These are phyloP conservation scores for Ceratocystiopsis sp. DNA, from an alignment of 2,329 filamentous ascomycete genomes.

Conservation along the genomic window DNA sequence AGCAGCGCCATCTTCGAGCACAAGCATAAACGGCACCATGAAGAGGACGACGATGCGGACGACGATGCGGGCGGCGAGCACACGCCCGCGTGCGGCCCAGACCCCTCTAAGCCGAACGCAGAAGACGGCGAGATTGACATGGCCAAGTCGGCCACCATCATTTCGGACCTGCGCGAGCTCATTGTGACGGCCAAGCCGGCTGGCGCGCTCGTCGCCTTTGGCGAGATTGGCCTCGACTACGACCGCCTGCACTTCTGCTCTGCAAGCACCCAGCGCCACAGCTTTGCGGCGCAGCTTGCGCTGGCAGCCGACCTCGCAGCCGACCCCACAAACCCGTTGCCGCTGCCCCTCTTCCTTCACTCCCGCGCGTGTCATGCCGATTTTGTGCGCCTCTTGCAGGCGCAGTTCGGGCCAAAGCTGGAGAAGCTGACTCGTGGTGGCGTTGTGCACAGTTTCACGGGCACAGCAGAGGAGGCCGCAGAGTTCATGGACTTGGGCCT, in stretches of 20 bases:
- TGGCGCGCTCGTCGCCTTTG: conserved; percentile 55
- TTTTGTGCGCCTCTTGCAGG: conserved; percentile 56
- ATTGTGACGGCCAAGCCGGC: conserved; percentile 38
- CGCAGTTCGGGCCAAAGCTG: conserved; percentile 37
- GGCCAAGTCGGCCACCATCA: conserved; percentile 28
- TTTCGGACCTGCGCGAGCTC: conserved; percentile 45
- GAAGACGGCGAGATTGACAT: conserved; percentile 28
- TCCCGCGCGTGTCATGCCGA: conserved; percentile 74
- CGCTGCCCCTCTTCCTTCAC: conserved; percentile 82
- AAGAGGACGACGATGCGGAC: conserved; percentile 23
- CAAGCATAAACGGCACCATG: conserved; percentile 25
- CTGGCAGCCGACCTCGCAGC: conserved; percentile 53
- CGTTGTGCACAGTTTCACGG: conserved; percentile 91
- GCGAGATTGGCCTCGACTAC: conserved; percentile 93
- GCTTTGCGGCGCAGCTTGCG: conserved; percentile 68
- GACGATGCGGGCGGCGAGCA: conserved; percentile 20
- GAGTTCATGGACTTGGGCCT: conserved; percentile 60
- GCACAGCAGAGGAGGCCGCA: conserved; percentile 67
- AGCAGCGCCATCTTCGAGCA: conserved; percentile 62
- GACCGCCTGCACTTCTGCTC: conserved; percentile 74
- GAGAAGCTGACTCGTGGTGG: conserved; percentile 51
- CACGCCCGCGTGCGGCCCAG: conserved; percentile 35
- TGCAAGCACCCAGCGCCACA: conserved; percentile 63
- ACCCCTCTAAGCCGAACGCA: conserved; percentile 24
- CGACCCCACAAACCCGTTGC: conserved; percentile 13